Conservation (phyloP, 139 green algal species). For the Chlamydomonas eustigma region DNA sequence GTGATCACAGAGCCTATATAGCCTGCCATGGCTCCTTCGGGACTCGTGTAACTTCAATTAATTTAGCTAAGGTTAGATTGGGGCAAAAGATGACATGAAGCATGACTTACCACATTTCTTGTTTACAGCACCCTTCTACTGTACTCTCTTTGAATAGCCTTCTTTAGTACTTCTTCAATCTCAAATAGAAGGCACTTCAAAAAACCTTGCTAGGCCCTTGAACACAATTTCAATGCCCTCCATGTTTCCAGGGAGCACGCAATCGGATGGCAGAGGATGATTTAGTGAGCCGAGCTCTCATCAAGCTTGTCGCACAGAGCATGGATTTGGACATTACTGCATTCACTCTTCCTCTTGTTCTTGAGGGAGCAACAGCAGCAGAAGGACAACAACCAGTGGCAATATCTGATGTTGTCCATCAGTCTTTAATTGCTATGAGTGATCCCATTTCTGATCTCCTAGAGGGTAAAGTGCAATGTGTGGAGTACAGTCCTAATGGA, state of each 20-base stretch:
- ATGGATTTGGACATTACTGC: background rate
- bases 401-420: background rate
- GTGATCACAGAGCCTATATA: constrained; percentile 62
- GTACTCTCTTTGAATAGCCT: background rate
- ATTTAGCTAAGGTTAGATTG: constrained; percentile 50
- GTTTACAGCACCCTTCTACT: background rate
- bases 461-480: constrained; percentile 38
- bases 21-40: constrained; percentile 36
- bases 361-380: too few species aligned
- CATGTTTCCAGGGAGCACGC: constrained; percentile 32
- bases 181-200: too few species aligned
- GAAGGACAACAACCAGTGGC: background rate
- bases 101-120: background rate
- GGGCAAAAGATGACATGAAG: too few species aligned
- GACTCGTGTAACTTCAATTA: constrained; percentile 25
- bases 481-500: constrained; percentile 63
- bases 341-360: constrained; percentile 20
- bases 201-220: too few species aligned
- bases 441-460: constrained; percentile 53
- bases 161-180: background rate
- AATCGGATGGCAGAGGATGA: constrained; percentile 54
- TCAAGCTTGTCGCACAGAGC: constrained; percentile 26
- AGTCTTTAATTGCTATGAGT: background rate
- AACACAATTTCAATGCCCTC: too few species aligned
- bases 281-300: background rate